phyloP scores from a whole-genome alignment of 2,329 filamentous ascomycete species.

The Aspergillus ruber region DNA sequence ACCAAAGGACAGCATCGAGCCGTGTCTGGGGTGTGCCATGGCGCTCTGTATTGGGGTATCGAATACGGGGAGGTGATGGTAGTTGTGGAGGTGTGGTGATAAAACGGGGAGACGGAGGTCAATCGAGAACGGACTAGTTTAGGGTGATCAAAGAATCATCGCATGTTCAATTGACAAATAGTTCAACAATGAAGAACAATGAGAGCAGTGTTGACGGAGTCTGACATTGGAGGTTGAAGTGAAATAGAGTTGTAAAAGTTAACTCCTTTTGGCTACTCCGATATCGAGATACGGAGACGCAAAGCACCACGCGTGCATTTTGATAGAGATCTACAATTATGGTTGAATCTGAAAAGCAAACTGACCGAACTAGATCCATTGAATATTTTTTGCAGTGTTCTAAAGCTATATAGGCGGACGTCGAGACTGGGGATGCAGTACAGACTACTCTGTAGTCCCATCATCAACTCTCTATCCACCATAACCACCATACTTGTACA shows the following conservation, averaged over 20 bases:
- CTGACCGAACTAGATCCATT: background rate
- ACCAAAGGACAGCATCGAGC: constrained; percentile 27
- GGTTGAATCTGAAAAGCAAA: background rate
- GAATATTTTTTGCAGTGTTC: background rate
- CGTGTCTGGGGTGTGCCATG: constrained; percentile 27
- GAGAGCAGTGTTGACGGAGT: background rate
- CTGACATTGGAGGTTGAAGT: background rate
- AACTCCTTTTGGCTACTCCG: too few species aligned
- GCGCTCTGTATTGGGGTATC: background rate
- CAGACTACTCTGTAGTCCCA: too few species aligned
- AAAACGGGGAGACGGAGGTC: background rate
- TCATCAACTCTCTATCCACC: too few species aligned
- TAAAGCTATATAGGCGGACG: background rate
- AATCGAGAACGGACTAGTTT: background rate
- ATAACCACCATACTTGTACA: too few species aligned
- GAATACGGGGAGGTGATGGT: background rate
- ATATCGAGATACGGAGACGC: constrained; percentile 7
- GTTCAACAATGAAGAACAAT: too few species aligned
- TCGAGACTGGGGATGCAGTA: too few species aligned
- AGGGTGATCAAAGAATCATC: background rate
- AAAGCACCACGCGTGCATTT: constrained; percentile 5
- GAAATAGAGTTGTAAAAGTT: background rate
- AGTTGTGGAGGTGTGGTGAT: background rate
- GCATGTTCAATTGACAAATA: background rate
- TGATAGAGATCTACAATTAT: background rate